phyloP scores from a whole-genome alignment of 352 stramenopile species.

The Globisporangium emineosum region DNA sequence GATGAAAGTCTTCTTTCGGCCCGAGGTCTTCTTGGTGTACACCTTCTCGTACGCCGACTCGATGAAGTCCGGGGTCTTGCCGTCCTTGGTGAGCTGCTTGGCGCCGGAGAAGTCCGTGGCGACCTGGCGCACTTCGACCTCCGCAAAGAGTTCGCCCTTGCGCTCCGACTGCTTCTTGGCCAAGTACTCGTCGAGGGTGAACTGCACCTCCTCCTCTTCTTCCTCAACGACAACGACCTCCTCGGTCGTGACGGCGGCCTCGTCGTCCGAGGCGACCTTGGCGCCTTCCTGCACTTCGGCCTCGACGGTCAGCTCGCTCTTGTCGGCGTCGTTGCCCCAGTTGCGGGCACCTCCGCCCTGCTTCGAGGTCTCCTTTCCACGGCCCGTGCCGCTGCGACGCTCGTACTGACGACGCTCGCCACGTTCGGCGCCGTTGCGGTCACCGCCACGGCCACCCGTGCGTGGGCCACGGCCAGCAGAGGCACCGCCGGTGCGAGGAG shows the following conservation, averaged over 20 bases:
- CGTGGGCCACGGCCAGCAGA: slow-evolving; percentile 38
- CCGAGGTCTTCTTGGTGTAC: slow-evolving; percentile 94
- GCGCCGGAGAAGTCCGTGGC: slow-evolving; percentile 87
- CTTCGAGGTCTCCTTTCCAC: slow-evolving; percentile 95
- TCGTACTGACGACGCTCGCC: slow-evolving; percentile 88
- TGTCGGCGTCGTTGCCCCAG: slow-evolving; percentile 95
- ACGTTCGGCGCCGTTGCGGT: slow-evolving; percentile 48
- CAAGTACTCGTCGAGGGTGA: slow-evolving; percentile 80
- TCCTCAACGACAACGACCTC: slow-evolving; percentile 43
- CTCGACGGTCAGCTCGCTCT: slow-evolving; percentile 79
- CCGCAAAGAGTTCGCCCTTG: slow-evolving; percentile 76
- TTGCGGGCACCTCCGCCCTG: slow-evolving; percentile 93
- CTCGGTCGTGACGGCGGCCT: slow-evolving; percentile 42
- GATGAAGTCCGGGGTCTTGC: slow-evolving; percentile 88
- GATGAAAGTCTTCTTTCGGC: slow-evolving; percentile 91
- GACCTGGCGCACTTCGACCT: slow-evolving; percentile 82
- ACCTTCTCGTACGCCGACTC: slow-evolving; percentile 90
- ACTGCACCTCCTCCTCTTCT: slow-evolving; percentile 80
- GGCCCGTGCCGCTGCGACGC: slow-evolving; percentile 93
- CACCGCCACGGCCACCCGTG: slow-evolving; percentile 43
- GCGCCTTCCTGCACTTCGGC: slow-evolving; percentile 52
- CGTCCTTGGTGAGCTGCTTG: slow-evolving; percentile 77
- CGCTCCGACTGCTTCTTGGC: slow-evolving; percentile 78
- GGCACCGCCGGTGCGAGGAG: slow-evolving; percentile 42
- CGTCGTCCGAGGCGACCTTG: slow-evolving; percentile 50